Evolutionary conservation across 768 basidiomycete genomes (phyloP).

Genomic region (Saitozyma podzolica): DNA sequence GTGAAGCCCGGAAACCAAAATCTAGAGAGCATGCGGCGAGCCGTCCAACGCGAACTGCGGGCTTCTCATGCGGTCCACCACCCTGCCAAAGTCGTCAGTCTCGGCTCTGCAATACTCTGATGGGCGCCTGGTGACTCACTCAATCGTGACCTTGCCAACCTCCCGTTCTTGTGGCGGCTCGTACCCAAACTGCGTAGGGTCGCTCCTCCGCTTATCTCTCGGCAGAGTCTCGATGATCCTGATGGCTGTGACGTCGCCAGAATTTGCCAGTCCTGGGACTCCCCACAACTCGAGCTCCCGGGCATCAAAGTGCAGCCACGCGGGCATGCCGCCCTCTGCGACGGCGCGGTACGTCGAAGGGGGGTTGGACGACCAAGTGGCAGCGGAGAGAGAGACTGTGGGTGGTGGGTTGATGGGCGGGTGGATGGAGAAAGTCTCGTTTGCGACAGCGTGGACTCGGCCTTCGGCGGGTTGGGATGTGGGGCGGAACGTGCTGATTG

Average conservation of each 20-base stretch:
- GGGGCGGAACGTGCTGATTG: conserved; percentile 15
- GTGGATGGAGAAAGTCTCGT: conserved; percentile 52
- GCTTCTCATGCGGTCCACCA: conserved; percentile 39
- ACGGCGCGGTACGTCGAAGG: conserved; percentile 51
- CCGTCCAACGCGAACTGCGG: conserved; percentile 44
- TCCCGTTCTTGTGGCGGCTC: conserved; percentile 46
- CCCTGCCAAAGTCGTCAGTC: conserved; percentile 25
- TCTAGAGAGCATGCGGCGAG: conserved; percentile 43
- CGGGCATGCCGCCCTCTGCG: conserved; percentile 41
- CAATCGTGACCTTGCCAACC: conserved; percentile 46
- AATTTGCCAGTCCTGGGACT: conserved; percentile 37
- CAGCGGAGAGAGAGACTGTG: conserved; percentile 44
- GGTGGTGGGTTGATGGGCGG: conserved; percentile 51
- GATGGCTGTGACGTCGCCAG: conserved; percentile 38
- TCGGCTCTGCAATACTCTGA: background rate
- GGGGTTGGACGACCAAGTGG: conserved; percentile 50
- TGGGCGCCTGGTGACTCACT: conserved; percentile 33
- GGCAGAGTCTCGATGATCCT: conserved; percentile 47
- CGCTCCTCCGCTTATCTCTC: conserved; percentile 40
- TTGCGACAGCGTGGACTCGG: conserved; percentile 39
- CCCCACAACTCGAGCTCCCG: conserved; percentile 52
- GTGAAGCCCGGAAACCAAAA: too few species aligned
- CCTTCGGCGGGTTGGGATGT: conserved; percentile 35
- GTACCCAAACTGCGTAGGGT: conserved; percentile 45
- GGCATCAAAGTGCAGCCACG: conserved; percentile 51